Conservation (phyloP, 371 early-diverging fungal species). For the Rhizopus arrhizus region DNA sequence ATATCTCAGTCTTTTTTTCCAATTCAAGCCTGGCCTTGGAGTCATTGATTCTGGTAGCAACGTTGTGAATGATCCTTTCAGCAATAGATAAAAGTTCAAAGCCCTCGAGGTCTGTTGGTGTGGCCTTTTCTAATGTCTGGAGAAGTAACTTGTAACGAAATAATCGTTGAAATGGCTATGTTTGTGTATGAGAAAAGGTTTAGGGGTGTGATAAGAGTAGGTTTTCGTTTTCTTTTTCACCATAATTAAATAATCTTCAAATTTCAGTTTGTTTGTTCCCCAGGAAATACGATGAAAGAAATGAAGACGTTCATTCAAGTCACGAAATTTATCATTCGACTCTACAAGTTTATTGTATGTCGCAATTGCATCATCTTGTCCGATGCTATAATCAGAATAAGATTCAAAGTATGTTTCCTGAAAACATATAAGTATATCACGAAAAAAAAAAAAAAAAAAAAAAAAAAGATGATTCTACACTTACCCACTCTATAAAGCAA, state of each 20-base stretch:
- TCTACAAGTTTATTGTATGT: conserved; percentile 32
- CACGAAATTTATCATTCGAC: conserved; percentile 29
- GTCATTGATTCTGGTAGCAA: conserved; percentile 34
- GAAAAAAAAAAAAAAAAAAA: neutral
- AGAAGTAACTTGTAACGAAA: conserved; percentile 45
- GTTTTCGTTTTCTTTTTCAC: conserved; percentile 18
- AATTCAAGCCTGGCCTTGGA: conserved; percentile 40
- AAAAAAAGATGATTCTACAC: neutral
- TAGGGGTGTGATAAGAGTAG: neutral
- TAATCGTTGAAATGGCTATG: conserved; percentile 53
- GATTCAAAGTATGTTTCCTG: conserved; percentile 42
- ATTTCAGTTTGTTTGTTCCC: conserved; percentile 31
- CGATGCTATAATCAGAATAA: conserved; percentile 47
- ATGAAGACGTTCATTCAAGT: conserved; percentile 30
- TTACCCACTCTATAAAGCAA: conserved; percentile 47
- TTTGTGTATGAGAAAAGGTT: neutral
- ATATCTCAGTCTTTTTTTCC: conserved; percentile 38
- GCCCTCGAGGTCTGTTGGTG: conserved; percentile 32
- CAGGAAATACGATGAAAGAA: conserved; percentile 27
- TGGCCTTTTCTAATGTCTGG: conserved; percentile 41
- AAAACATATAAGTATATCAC: too few species aligned
- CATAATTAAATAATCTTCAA: conserved; percentile 51
- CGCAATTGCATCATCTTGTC: conserved; percentile 41
- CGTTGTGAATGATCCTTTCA: conserved; percentile 34
- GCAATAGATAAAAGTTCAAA: conserved; percentile 32